These are phyloP conservation scores for Huntiella abstrusa DNA, from an alignment of 2,329 filamentous ascomycete species.

Conservation along the genomic window DNA sequence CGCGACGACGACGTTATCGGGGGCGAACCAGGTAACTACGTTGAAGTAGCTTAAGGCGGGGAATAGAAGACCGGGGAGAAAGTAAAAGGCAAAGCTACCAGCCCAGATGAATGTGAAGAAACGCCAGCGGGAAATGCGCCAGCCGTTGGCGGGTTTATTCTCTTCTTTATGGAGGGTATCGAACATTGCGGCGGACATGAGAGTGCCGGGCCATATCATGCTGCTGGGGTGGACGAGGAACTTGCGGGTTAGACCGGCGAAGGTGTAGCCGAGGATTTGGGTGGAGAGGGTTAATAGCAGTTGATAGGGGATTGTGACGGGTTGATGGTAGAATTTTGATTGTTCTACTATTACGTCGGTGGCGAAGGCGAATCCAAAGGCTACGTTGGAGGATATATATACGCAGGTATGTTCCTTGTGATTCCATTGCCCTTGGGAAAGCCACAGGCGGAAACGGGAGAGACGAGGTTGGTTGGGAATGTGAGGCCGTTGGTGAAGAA, in stretches of 20 bases:
- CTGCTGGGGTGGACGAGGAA: constrained; percentile 71
- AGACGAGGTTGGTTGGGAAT: constrained; percentile 8
- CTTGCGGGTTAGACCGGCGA: constrained; percentile 62
- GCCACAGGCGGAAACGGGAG: constrained; percentile 44
- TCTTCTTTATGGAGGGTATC: constrained; percentile 69
- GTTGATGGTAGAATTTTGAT: constrained; percentile 73
- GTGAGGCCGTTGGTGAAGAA: constrained; percentile 14
- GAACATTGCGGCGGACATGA: constrained; percentile 83
- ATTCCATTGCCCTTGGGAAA: constrained; percentile 68
- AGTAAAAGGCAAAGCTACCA: constrained; percentile 62
- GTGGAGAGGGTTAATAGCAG: constrained; percentile 69
- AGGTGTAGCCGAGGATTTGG: constrained; percentile 71
- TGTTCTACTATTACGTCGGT: constrained; percentile 84
- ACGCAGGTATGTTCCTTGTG: constrained; percentile 79
- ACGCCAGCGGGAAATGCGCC: constrained; percentile 64
- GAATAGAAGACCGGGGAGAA: constrained; percentile 64
- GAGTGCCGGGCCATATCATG: constrained; percentile 81
- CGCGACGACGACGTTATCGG: constrained; percentile 67
- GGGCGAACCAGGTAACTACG: constrained; percentile 74
- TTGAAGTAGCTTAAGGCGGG: constrained; percentile 79
- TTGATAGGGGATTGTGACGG: constrained; percentile 59
- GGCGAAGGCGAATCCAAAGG: constrained; percentile 75
- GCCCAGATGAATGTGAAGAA: constrained; percentile 65
- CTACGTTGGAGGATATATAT: constrained; percentile 78
- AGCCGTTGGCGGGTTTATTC: constrained; percentile 64